Evolutionary conservation across 192 early-diverging fungal genomes (phyloP).

Genomic region (Rhizoclosmatium sp.): DNA sequence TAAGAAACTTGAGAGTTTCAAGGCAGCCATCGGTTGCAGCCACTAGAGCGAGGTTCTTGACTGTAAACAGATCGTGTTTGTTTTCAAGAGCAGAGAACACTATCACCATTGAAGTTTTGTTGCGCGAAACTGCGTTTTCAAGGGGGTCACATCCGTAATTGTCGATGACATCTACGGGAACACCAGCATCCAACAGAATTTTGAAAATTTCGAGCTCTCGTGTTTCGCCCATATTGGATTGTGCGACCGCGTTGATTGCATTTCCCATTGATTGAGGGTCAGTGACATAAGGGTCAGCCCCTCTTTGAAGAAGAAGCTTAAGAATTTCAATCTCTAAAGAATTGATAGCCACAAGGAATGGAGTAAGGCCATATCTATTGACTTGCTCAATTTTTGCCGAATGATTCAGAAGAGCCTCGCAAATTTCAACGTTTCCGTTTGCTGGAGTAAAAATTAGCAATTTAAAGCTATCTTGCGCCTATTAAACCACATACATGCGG

Average conservation of each 20-base stretch:
- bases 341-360: neutral
- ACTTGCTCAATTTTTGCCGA: neutral
- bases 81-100: neutral
- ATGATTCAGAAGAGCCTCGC: neutral
- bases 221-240: neutral
- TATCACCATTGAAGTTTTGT: neutral
- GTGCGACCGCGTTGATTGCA: neutral
- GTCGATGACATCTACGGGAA: neutral
- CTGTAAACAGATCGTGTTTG: neutral
- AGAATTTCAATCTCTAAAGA: neutral
- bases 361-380: constrained; percentile 3
- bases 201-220: constrained; percentile 6
- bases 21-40: neutral
- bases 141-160: neutral
- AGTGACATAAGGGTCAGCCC: neutral
- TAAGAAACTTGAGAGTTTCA: neutral
- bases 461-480: neutral
- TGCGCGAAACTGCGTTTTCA: neutral
- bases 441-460: neutral
- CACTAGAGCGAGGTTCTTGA: neutral
- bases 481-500: constrained; percentile 10
- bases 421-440: neutral
- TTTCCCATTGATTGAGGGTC: neutral
- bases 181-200: neutral
- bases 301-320: neutral